Percentiles rank a stretch among this genome's conserved stretches.
These are phyloP conservation scores for Magnolia changhungtana DNA, from an alignment of 164 flowering plant species.

Conservation along the genomic window DNA sequence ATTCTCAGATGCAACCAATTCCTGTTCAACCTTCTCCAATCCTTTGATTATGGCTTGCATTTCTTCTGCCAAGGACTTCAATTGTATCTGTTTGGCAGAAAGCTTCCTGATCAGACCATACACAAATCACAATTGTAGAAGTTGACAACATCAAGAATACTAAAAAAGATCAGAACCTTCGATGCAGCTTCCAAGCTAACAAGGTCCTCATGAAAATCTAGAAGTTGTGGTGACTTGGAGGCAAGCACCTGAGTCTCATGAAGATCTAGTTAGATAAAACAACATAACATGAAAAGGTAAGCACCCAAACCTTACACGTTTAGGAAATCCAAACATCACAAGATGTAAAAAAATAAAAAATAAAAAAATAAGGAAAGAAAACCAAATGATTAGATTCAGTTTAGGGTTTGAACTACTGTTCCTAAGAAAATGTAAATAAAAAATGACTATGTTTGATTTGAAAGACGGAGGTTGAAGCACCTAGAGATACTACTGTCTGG, in stretches of 20 bases:
- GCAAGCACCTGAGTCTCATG: conserved; percentile 56
- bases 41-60: conserved; percentile 99
- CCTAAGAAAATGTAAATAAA: too few species aligned
- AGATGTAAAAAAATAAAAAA: background rate
- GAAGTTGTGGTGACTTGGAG: conserved; percentile 52
- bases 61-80: conserved; percentile 97
- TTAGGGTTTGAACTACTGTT: too few species aligned
- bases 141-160: background rate
- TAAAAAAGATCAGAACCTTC: conserved; percentile 43
- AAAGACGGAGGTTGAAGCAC: too few species aligned
- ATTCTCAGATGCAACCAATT: conserved; percentile 74
- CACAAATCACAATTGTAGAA: conserved; percentile 1
- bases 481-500: too few species aligned
- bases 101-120: conserved; percentile 3
- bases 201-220: conserved; percentile 69
- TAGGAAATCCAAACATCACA: background rate
- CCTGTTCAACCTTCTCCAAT: conserved; percentile 87
- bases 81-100: conserved; percentile 67
- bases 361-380: too few species aligned
- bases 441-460: too few species aligned
- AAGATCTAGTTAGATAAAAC: conserved; percentile 4
- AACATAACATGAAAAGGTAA: background rate
- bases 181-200: conserved; percentile 69
- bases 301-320: background rate
- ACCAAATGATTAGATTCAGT: too few species aligned